Conservation (phyloP, 2,329 filamentous ascomycete genomes). For the Pseudogymnoascus pannorum region DNA sequence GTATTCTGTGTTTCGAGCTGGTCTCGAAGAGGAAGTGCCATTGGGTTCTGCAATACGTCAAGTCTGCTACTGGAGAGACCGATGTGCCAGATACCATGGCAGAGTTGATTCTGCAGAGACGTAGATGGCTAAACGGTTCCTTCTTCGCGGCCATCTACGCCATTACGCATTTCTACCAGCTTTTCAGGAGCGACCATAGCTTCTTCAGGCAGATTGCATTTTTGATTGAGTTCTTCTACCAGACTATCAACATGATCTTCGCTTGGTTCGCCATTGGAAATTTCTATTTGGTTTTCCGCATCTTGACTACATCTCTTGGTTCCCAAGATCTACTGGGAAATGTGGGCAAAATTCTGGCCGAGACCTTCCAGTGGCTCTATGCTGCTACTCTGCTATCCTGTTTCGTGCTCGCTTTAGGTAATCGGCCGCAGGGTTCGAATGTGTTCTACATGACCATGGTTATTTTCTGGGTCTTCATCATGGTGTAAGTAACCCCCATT, state of each 20-base stretch:
- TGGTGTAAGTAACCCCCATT: conserved; percentile 58
- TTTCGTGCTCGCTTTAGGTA: conserved; percentile 90
- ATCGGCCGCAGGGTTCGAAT: conserved; percentile 88
- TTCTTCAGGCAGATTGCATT: conserved; percentile 82
- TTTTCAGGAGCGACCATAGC: conserved; percentile 89
- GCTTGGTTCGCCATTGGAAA: conserved; percentile 96
- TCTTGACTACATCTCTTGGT: conserved; percentile 81
- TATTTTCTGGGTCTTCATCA: conserved; percentile 95
- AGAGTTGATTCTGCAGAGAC: conserved; percentile 89
- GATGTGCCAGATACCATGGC: conserved; percentile 93
- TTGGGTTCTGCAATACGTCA: conserved; percentile 97
- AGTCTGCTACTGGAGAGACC: conserved; percentile 92
- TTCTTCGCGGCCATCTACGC: conserved; percentile 98
- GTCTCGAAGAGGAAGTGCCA: conserved; percentile 96
- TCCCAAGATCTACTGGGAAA: conserved; percentile 61
- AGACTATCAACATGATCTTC: conserved; percentile 94
- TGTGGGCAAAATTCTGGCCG: conserved; percentile 70
- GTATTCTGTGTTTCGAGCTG: conserved; percentile 97
- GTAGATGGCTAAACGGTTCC: conserved; percentile 94
- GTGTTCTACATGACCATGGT: conserved; percentile 95
- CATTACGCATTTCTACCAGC: conserved; percentile 89
- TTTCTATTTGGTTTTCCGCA: conserved; percentile 98
- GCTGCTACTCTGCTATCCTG: conserved; percentile 86
- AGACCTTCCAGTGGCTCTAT: conserved; percentile 95
- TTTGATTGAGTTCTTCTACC: conserved; percentile 87